phyloP scores from a whole-genome alignment of 257 asterid species.

The Sherardia arvensis region DNA sequence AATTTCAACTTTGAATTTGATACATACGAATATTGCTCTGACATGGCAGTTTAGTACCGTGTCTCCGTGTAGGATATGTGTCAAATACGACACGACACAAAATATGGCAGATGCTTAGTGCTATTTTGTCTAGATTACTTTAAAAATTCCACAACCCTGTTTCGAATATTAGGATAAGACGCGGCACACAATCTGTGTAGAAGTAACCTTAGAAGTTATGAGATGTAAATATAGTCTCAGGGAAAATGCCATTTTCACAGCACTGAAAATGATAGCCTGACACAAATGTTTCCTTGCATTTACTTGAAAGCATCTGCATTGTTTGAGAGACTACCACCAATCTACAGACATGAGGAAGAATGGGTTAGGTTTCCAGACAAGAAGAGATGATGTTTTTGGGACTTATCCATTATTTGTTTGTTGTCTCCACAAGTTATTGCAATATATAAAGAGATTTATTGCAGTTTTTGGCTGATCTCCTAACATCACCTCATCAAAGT shows the following conservation, averaged over 20 bases:
- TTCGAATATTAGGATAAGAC: too few relatives aligned
- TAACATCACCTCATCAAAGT: background rate
- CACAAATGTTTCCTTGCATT: slow-evolving; percentile 12
- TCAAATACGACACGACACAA: too few relatives aligned
- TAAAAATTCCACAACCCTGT: too few relatives aligned
- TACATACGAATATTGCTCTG: too few relatives aligned
- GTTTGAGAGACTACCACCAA: background rate
- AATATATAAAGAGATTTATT: too few relatives aligned
- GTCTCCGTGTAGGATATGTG: too few relatives aligned
- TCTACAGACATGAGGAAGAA: background rate
- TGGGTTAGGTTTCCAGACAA: slow-evolving; percentile 10
- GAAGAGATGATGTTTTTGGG: background rate
- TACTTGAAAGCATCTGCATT: slow-evolving; percentile 4
- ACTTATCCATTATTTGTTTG: background rate
- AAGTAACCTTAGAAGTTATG: too few relatives aligned
- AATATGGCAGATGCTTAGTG: too few relatives aligned
- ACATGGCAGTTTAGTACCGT: too few relatives aligned
- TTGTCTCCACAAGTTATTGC: background rate
- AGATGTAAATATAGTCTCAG: background rate
- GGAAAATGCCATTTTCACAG: background rate
- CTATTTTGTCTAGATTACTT: too few relatives aligned
- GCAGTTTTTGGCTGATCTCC: background rate
- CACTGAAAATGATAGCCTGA: slow-evolving; percentile 3
- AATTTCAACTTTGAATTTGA: too few relatives aligned
- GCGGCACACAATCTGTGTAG: too few relatives aligned